Evolutionary conservation across 495 filamentous ascomycete genomes (phyloP).

Genomic region (Peziza echinospora): DNA sequence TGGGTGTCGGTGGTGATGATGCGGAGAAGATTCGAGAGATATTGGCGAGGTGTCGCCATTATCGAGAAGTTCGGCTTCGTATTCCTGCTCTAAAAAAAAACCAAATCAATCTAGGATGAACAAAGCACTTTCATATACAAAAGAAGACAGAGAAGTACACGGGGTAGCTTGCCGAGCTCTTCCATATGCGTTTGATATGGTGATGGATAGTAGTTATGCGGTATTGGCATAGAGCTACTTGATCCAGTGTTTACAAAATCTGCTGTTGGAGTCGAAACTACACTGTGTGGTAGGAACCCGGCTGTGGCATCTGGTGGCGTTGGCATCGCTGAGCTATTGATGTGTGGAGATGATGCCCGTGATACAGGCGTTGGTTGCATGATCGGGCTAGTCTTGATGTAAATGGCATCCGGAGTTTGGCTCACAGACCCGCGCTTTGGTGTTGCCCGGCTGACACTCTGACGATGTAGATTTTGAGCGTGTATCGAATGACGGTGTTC

Average conservation of each 20-base stretch:
- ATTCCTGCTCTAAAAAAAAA: slow-evolving; percentile 85
- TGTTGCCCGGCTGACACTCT: slow-evolving; percentile 11
- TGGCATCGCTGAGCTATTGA: slow-evolving; percentile 20
- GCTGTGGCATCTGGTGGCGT: slow-evolving; percentile 21
- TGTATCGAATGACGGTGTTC: slow-evolving; percentile 19
- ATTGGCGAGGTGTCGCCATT: slow-evolving; percentile 41
- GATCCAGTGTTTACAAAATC: background rate
- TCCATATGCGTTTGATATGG: slow-evolving; percentile 87
- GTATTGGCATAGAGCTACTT: slow-evolving; percentile 8
- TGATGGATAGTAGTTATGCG: slow-evolving; percentile 48
- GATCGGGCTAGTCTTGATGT: slow-evolving; percentile 19
- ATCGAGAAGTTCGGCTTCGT: slow-evolving; percentile 74
- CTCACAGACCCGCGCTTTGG: slow-evolving; percentile 15
- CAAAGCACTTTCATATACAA: slow-evolving; percentile 40
- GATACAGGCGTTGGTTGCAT: slow-evolving; percentile 9
- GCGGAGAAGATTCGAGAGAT: background rate
- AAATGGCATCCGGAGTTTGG: slow-evolving; percentile 13
- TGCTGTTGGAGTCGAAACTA: slow-evolving; percentile 16
- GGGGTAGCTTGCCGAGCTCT: slow-evolving; percentile 85
- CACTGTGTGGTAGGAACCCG: slow-evolving; percentile 19
- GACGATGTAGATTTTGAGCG: slow-evolving; percentile 14
- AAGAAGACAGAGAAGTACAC: slow-evolving; percentile 28
- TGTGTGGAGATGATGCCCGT: slow-evolving; percentile 17
- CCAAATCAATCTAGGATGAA: slow-evolving; percentile 62
- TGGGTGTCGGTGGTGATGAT: background rate